Percentiles rank a stretch among this genome's conserved stretches.
Conservation (phyloP, 2,329 filamentous ascomycete genomes). For the Clarireedia sp. region DNA sequence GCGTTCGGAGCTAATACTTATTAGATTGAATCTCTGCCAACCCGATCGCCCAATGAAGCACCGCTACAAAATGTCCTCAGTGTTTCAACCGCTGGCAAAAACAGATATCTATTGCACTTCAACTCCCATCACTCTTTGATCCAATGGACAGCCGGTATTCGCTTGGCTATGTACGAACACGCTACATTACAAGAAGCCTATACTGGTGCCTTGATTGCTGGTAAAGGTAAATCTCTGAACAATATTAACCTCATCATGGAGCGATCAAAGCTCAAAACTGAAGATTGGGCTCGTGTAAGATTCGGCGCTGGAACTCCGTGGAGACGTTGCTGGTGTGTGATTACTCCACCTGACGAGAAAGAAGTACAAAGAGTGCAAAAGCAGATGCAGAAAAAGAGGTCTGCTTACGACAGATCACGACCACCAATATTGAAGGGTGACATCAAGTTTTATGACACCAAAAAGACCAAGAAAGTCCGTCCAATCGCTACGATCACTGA, state of each 20-base stretch:
- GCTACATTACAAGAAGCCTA: constrained; percentile 91
- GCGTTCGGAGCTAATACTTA: constrained; percentile 17
- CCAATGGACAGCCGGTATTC: constrained; percentile 93
- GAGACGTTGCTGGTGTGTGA: constrained; percentile 94
- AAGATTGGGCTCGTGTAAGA: constrained; percentile 90
- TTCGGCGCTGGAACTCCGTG: constrained; percentile 95
- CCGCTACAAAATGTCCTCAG: constrained; percentile 91
- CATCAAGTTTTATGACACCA: constrained; percentile 90
- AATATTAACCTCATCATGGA: constrained; percentile 88
- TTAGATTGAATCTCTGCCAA: constrained; percentile 83
- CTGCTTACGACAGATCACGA: constrained; percentile 69
- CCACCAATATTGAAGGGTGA: constrained; percentile 68
- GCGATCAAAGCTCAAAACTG: constrained; percentile 64
- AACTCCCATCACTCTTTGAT: constrained; percentile 88
- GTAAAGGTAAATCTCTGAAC: constrained; percentile 83
- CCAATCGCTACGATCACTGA: constrained; percentile 90
- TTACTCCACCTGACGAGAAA: constrained; percentile 88
- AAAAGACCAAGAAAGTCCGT: constrained; percentile 80
- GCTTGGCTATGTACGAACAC: constrained; percentile 90
- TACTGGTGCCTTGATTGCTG: constrained; percentile 89
- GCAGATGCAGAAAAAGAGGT: constrained; percentile 70
- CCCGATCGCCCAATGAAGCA: constrained; percentile 66
- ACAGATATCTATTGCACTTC: constrained; percentile 92
- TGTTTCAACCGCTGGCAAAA: constrained; percentile 89
- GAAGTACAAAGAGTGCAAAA: constrained; percentile 80